phyloP scores from a whole-genome alignment of 2,329 filamentous ascomycete species.

The Monilinia laxa region DNA sequence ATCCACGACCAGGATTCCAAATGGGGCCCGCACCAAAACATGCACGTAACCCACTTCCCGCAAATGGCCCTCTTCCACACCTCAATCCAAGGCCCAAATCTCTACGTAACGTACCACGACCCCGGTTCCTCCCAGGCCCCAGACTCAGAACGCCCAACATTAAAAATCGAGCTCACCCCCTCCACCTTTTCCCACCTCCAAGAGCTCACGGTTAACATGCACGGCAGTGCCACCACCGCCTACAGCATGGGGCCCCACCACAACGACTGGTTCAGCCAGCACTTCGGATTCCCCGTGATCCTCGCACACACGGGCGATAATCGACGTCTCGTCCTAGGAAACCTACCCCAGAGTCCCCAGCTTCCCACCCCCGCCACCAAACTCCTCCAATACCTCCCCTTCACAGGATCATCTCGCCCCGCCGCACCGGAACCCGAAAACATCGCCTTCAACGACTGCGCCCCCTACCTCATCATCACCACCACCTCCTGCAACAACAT shows the following conservation, averaged over 20 bases:
- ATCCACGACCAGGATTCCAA: slow-evolving; percentile 41
- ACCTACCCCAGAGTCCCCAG: slow-evolving; percentile 29
- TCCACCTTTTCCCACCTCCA: slow-evolving; percentile 46
- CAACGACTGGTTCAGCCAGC: slow-evolving; percentile 65
- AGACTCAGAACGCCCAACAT: slow-evolving; percentile 29
- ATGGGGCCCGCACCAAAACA: slow-evolving; percentile 49
- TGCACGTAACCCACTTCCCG: slow-evolving; percentile 59
- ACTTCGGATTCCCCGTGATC: slow-evolving; percentile 61
- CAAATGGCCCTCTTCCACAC: slow-evolving; percentile 65
- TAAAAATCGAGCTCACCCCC: slow-evolving; percentile 60
- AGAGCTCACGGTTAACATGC: slow-evolving; percentile 55
- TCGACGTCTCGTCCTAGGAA: slow-evolving; percentile 59
- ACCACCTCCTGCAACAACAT: slow-evolving; percentile 69
- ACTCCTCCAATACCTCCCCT: slow-evolving; percentile 29
- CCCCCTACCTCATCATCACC: slow-evolving; percentile 72
- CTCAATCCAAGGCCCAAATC: slow-evolving; percentile 46
- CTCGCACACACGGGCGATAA: slow-evolving; percentile 66
- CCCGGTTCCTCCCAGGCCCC: slow-evolving; percentile 26
- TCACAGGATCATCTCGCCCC: slow-evolving; percentile 26
- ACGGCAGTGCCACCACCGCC: slow-evolving; percentile 56
- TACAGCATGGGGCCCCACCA: slow-evolving; percentile 62
- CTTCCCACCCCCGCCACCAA: slow-evolving; percentile 23
- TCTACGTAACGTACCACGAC: slow-evolving; percentile 45
- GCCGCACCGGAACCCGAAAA: slow-evolving; percentile 44
- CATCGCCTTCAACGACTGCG: slow-evolving; percentile 72